A percentile compares a stretch with the other conserved stretches of the same genome.
Conservation (phyloP, 495 filamentous ascomycete genomes). For the Hypoxylon fragiforme region DNA sequence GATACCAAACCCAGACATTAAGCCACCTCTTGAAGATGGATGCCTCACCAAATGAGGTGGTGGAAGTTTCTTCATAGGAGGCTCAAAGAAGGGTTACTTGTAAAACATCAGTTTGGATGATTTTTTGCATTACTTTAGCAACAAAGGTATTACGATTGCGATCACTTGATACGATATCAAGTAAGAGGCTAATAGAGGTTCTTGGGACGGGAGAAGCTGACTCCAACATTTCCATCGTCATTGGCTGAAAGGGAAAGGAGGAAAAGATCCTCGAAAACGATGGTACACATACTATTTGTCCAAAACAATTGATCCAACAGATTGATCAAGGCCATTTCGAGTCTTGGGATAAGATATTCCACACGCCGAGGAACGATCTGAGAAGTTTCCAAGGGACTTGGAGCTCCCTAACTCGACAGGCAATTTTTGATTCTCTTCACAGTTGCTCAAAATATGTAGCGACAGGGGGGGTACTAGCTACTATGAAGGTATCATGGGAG, state of each 20-base stretch:
- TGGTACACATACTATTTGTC: neutral
- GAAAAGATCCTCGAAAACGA: neutral
- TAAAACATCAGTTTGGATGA: neutral
- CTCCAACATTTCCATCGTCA: neutral
- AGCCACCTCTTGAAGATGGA: neutral
- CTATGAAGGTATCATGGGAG: neutral
- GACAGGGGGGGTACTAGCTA: neutral
- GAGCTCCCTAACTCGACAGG: neutral
- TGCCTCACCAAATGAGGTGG: neutral
- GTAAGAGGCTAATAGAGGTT: neutral
- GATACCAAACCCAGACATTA: neutral
- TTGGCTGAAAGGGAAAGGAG: neutral
- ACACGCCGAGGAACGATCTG: neutral
- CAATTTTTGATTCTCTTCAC: neutral
- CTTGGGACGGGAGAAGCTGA: neutral
- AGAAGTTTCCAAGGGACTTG: neutral
- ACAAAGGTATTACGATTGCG: neutral
- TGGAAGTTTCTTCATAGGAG: neutral
- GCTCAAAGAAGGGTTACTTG: too few species aligned
- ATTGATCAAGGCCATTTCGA: neutral
- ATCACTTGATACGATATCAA: neutral
- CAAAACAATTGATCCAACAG: neutral
- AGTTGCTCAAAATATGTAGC: neutral
- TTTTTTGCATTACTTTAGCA: neutral
- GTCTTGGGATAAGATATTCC: neutral